These are phyloP conservation scores for Aspergillus cejpii DNA, from an alignment of 2,329 filamentous ascomycete species.

Conservation along the genomic window DNA sequence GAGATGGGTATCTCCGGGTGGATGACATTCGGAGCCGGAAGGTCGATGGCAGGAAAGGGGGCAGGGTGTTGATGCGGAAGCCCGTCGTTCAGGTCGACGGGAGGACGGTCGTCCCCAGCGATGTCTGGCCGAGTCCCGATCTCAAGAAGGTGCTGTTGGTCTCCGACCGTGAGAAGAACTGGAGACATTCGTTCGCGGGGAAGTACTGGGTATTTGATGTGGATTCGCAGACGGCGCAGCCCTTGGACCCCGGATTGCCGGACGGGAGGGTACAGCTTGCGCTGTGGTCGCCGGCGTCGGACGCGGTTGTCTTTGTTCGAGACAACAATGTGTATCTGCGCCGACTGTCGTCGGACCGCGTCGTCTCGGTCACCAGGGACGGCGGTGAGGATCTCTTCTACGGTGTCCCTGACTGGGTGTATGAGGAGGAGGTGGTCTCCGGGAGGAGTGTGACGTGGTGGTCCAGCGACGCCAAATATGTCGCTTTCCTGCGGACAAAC, in stretches of 20 bases:
- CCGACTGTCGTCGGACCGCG: constrained; percentile 52
- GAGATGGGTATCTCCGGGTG: constrained; percentile 72
- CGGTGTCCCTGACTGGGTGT: constrained; percentile 95
- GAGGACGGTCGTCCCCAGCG: constrained; percentile 50
- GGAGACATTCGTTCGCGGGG: constrained; percentile 82
- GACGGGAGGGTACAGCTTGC: constrained; percentile 70
- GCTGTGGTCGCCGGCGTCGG: constrained; percentile 78
- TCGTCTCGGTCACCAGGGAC: constrained; percentile 73
- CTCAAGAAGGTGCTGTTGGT: constrained; percentile 80
- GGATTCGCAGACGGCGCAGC: constrained; percentile 65
- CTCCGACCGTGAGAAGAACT: constrained; percentile 66
- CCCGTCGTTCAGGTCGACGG: constrained; percentile 55
- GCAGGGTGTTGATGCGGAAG: constrained; percentile 69
- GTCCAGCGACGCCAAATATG: constrained; percentile 79
- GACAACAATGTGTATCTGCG: constrained; percentile 88
- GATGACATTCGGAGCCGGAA: constrained; percentile 68
- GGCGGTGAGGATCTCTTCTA: constrained; percentile 88
- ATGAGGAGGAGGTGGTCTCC: constrained; percentile 76
- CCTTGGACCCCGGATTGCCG: constrained; percentile 64
- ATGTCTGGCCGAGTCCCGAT: constrained; percentile 70
- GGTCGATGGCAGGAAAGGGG: constrained; percentile 42
- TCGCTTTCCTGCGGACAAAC: constrained; percentile 90
- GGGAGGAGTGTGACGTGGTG: constrained; percentile 88
- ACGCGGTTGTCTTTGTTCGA: constrained; percentile 81
- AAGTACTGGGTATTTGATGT: constrained; percentile 92